phyloP scores from a whole-genome alignment of 2,329 filamentous ascomycete species.

The Aspergillus arachidicola region DNA sequence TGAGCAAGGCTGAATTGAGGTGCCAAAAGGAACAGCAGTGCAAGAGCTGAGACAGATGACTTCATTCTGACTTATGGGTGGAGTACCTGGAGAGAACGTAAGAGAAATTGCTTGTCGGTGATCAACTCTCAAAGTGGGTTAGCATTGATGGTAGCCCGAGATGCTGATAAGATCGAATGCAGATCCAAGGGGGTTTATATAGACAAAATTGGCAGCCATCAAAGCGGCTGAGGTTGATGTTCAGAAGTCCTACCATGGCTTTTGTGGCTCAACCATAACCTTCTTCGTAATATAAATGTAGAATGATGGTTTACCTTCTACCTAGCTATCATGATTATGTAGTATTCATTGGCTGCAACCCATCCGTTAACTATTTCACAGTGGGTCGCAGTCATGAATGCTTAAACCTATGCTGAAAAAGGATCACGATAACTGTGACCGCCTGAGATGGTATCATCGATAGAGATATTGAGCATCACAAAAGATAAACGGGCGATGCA shows the following conservation, averaged over 20 bases:
- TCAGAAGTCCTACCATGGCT: neutral
- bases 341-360: neutral
- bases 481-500: neutral
- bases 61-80: neutral
- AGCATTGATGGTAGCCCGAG: neutral
- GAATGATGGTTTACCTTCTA: neutral
- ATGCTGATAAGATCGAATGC: neutral
- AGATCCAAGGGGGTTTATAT: neutral
- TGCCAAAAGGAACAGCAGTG: neutral
- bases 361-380: neutral
- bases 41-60: neutral
- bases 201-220: neutral
- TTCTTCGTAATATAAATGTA: neutral
- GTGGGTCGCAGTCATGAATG: neutral
- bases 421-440: neutral
- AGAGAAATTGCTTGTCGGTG: neutral
- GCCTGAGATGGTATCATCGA: neutral
- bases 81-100: neutral
- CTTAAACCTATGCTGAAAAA: neutral
- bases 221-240: neutral
- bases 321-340: neutral
- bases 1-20: neutral
- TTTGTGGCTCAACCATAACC: neutral
- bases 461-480: neutral
- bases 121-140: neutral